Conservation (phyloP, 2,329 filamentous ascomycete genomes). For the Ceratocystis lukuohia region DNA sequence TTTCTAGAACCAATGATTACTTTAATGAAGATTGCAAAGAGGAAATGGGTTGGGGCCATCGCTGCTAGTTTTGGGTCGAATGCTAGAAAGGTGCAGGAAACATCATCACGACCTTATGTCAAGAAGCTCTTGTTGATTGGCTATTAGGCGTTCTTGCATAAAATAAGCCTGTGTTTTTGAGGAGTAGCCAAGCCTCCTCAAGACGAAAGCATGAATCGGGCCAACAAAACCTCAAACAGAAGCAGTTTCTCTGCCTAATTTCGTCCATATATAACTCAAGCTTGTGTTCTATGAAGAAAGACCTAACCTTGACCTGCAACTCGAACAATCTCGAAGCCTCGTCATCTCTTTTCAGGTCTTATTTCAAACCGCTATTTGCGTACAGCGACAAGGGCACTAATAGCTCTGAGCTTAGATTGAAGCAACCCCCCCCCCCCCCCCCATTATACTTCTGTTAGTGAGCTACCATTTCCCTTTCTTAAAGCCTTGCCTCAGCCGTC, state of each 20-base stretch:
- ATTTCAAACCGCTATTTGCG: neutral
- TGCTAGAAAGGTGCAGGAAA: too few species aligned
- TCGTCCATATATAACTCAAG: neutral
- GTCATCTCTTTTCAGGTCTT: neutral
- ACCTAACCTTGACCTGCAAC: neutral
- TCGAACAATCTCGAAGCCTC: neutral
- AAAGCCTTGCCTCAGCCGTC: neutral
- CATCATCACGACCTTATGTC: too few species aligned
- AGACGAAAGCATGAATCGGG: neutral
- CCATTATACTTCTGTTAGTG: neutral
- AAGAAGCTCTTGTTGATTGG: neutral
- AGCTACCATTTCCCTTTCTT: neutral
- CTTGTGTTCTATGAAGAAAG: neutral
- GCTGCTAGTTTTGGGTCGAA: too few species aligned
- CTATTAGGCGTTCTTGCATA: neutral
- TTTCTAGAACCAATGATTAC: neutral
- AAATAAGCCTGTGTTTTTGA: neutral
- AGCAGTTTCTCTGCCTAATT: slow-evolving; percentile 3
- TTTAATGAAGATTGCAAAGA: neutral
- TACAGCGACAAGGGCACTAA: neutral
- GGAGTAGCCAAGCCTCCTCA: neutral
- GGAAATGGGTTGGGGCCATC: too few species aligned
- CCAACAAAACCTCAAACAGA: neutral
- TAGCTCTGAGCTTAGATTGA: neutral
- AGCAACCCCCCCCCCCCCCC: neutral